Conservation (phyloP, 2,329 filamentous ascomycete genomes). For the Paecilomyces fulvus region DNA sequence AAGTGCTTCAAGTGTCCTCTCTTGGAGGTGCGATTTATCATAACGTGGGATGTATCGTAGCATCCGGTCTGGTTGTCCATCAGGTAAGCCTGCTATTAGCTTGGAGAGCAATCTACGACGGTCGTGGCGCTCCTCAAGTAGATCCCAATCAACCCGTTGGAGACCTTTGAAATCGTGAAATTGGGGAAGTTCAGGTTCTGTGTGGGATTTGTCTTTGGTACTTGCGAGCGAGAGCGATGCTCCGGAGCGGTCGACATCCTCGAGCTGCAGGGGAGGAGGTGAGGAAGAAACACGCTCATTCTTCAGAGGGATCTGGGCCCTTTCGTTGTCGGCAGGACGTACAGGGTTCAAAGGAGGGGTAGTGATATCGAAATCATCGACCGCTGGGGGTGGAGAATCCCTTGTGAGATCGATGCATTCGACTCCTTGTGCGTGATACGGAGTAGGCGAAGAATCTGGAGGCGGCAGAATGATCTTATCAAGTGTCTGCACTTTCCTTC, state of each 20-base stretch:
- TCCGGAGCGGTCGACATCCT: background rate
- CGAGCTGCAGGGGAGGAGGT: background rate
- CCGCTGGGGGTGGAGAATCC: slow-evolving; percentile 10
- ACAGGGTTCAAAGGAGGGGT: slow-evolving; percentile 27
- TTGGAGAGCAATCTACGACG: slow-evolving; percentile 26
- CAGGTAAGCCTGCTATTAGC: slow-evolving; percentile 13
- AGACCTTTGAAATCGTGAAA: slow-evolving; percentile 20
- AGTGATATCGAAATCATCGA: slow-evolving; percentile 18
- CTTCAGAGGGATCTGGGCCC: slow-evolving; percentile 1
- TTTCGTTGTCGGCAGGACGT: background rate
- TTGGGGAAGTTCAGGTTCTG: slow-evolving; percentile 7
- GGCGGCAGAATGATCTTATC: background rate
- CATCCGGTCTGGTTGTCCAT: slow-evolving; percentile 12
- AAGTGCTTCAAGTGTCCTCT: slow-evolving; percentile 9
- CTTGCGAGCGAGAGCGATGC: background rate
- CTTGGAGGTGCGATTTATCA: slow-evolving; percentile 5
- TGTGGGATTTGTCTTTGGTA: background rate
- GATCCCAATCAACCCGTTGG: slow-evolving; percentile 21
- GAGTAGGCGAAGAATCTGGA: background rate
- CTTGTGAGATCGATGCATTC: slow-evolving; percentile 28
- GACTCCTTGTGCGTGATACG: slow-evolving; percentile 1
- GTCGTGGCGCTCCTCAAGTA: slow-evolving; percentile 31
- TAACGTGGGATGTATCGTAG: slow-evolving; percentile 8
- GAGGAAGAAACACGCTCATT: background rate
- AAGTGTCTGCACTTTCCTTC: background rate